A percentile compares a stretch with the other conserved stretches of the same genome.
Evolutionary conservation across 345 rosid species (phyloP).

Genomic region (Clausena lansium): DNA sequence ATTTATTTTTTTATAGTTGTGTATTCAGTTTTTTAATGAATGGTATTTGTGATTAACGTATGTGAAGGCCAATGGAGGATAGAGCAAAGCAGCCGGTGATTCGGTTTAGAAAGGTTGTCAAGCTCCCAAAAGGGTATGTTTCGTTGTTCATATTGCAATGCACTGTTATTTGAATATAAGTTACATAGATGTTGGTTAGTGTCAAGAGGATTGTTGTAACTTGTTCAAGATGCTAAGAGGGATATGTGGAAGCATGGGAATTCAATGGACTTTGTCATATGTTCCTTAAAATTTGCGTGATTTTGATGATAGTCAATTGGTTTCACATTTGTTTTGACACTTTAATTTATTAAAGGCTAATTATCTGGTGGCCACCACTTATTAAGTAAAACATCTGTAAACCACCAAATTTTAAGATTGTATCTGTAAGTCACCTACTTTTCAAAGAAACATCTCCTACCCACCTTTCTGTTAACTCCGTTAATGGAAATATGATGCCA

Average conservation of each 20-base stretch:
- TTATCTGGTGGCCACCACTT: no score
- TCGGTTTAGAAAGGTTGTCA: constrained; percentile 72
- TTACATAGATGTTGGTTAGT: neutral
- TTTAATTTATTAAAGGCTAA: no score
- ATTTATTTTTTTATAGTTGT: neutral
- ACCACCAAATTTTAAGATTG: no score
- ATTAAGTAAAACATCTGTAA: no score
- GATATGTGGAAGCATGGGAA: neutral
- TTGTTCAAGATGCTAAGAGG: neutral
- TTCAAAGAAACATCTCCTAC: no score
- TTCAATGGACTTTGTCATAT: neutral
- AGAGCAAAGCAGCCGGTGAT: constrained; percentile 74
- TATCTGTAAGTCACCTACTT: no score
- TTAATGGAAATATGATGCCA: no score
- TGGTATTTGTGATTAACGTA: neutral
- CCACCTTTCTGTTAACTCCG: no score
- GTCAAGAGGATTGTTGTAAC: neutral
- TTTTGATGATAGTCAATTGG: neutral
- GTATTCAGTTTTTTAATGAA: neutral
- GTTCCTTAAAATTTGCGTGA: neutral
- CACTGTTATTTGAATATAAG: neutral
- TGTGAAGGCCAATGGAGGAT: constrained; percentile 61
- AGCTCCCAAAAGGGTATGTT: constrained; percentile 66
- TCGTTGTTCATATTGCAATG: neutral
- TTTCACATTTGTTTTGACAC: neutral